phyloP scores from a whole-genome alignment of 208 protist species.

The Novymonas esmeraldas region DNA sequence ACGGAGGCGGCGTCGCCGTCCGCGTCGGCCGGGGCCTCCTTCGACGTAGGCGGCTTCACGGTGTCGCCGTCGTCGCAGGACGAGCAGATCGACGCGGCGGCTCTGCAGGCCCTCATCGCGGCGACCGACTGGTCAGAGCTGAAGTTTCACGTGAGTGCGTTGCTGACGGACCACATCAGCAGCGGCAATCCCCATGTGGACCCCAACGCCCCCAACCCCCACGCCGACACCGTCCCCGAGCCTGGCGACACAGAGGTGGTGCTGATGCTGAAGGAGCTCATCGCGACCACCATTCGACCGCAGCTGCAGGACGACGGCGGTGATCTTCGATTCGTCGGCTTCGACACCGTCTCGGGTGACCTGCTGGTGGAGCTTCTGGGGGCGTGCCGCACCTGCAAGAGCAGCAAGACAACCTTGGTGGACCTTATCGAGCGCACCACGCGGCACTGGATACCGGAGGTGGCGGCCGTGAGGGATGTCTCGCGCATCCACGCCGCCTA shows the following conservation, averaged over 20 bases:
- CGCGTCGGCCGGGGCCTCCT: conserved; percentile 9
- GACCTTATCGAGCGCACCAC: conserved; percentile 92
- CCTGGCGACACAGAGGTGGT: conserved; percentile 87
- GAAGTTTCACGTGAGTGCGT: conserved; percentile 77
- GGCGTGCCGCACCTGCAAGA: conserved; percentile 88
- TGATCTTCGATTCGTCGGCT: conserved; percentile 85
- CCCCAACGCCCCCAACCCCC: conserved; percentile 74
- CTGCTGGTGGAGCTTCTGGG: conserved; percentile 92
- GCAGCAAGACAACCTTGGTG: conserved; percentile 81
- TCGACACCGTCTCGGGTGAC: conserved; percentile 51
- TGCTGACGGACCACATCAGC: conserved; percentile 86
- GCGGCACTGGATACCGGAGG: conserved; percentile 92
- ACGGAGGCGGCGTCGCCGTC: background rate
- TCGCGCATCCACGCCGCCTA: conserved; percentile 25
- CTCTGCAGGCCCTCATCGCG: conserved; percentile 60
- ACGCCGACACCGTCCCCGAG: conserved; percentile 84
- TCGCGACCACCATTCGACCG: conserved; percentile 82
- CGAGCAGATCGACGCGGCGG: conserved; percentile 55
- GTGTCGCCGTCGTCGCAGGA: conserved; percentile 35
- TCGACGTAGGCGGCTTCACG: conserved; percentile 47
- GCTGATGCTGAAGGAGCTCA: conserved; percentile 91
- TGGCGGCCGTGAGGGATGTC: conserved; percentile 69
- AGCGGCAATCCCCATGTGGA: conserved; percentile 77
- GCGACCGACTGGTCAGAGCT: conserved; percentile 81
- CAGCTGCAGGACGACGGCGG: conserved; percentile 92